phyloP scores from a whole-genome alignment of 306 rosid species.

The Spatholobus suberectus region DNA sequence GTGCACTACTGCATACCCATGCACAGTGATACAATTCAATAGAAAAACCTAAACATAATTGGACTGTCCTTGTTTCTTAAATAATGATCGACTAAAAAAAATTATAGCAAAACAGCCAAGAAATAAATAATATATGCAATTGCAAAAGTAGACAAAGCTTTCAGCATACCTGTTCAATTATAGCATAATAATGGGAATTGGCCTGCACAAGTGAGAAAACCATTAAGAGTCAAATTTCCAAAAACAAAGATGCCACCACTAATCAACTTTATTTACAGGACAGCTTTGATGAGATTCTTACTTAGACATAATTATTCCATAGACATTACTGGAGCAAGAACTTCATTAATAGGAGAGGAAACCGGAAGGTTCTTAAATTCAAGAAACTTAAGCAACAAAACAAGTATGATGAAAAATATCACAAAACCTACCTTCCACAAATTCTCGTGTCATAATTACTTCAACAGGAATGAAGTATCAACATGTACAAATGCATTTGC shows the following conservation, averaged over 20 bases:
- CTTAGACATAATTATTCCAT: conserved; percentile 3
- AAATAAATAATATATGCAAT: conserved; percentile 1
- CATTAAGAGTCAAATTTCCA: conserved; percentile 41
- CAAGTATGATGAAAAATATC: neutral
- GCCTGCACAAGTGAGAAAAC: conserved; percentile 75
- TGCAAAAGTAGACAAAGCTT: conserved; percentile 40
- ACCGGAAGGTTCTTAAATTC: conserved; percentile 1
- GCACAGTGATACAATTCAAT: neutral
- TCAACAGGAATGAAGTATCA: conserved; percentile 15
- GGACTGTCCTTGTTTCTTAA: neutral
- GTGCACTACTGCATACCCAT: neutral
- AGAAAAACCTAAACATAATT: neutral
- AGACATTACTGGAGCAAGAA: conserved; percentile 6
- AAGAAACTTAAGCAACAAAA: neutral
- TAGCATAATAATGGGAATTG: conserved; percentile 89
- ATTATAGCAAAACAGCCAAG: neutral
- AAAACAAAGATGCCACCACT: neutral
- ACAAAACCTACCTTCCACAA: neutral
- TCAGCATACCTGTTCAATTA: conserved; percentile 91
- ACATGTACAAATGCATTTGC: neutral
- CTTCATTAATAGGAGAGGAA: conserved; percentile 25
- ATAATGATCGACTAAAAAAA: neutral
- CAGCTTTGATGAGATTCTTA: conserved; percentile 16
- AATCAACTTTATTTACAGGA: conserved; percentile 17
- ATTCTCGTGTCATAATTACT: neutral